Conservation (phyloP, 306 rosid genomes). For the Abrus pulchellus region DNA sequence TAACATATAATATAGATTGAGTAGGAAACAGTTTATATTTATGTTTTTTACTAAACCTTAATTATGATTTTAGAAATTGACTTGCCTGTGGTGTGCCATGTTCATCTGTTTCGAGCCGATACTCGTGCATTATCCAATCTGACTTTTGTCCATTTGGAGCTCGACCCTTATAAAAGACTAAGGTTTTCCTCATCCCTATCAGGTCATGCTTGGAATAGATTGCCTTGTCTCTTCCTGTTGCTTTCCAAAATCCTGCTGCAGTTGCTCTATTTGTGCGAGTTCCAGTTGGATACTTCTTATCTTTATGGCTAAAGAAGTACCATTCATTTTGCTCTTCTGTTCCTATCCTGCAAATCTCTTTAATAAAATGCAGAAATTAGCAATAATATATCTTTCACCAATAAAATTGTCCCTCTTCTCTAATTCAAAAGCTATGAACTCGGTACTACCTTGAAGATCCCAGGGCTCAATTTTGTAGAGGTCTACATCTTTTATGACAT, state of each 20-base stretch:
- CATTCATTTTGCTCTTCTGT: conserved; percentile 89
- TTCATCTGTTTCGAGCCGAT: conserved; percentile 89
- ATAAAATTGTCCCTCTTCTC: neutral
- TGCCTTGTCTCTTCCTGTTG: conserved; percentile 96
- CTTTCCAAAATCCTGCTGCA: conserved; percentile 96
- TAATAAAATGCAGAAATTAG: neutral
- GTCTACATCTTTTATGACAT: conserved; percentile 93
- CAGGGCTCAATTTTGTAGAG: conserved; percentile 96
- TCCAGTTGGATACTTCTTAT: conserved; percentile 97
- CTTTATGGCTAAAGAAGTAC: conserved; percentile 95
- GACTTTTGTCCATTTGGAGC: conserved; percentile 99
- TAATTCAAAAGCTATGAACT: neutral
- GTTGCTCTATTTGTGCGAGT: conserved; percentile 96
- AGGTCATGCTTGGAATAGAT: conserved; percentile 85
- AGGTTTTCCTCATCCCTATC: conserved; percentile 93
- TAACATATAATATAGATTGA: neutral
- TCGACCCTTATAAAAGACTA: conserved; percentile 89
- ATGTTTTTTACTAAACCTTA: neutral
- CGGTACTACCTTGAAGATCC: conserved; percentile 86
- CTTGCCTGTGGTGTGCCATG: conserved; percentile 89
- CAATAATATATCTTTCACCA: neutral
- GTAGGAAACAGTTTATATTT: neutral
- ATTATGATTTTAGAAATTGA: neutral
- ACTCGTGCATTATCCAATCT: conserved; percentile 98
- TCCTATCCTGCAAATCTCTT: conserved; percentile 89